These are phyloP conservation scores for Glarea lozoyensis DNA, from an alignment of 495 filamentous ascomycete genomes.

Conservation along the genomic window DNA sequence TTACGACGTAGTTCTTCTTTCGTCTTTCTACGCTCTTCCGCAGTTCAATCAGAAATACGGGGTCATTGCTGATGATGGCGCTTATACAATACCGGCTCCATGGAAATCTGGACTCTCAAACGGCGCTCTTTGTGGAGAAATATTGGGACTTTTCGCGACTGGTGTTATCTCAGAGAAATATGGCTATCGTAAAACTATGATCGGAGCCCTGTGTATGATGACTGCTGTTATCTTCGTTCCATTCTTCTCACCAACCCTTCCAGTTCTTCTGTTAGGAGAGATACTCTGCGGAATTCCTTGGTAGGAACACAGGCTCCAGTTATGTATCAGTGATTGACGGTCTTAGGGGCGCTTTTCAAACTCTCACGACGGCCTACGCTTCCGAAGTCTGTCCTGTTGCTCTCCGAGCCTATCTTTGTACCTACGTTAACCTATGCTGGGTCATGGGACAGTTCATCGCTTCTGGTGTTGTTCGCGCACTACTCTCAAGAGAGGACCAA, in stretches of 20 bases:
- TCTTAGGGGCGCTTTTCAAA: constrained; percentile 44
- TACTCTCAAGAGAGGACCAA: constrained; percentile 40
- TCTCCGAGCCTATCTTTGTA: constrained; percentile 57
- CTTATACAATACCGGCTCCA: constrained; percentile 56
- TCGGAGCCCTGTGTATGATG: constrained; percentile 52
- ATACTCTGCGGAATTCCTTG: constrained; percentile 59
- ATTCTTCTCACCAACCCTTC: constrained; percentile 63
- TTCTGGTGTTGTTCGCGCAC: constrained; percentile 50
- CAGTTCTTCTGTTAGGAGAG: constrained; percentile 58
- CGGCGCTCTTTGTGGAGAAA: constrained; percentile 53
- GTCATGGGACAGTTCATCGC: constrained; percentile 59
- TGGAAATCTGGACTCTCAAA: constrained; percentile 74
- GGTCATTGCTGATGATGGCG: constrained; percentile 36
- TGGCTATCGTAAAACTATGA: constrained; percentile 48
- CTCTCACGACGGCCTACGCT: constrained; percentile 59
- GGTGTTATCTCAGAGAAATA: constrained; percentile 65
- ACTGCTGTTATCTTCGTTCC: constrained; percentile 61
- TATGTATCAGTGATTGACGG: neutral
- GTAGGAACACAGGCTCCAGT: neutral
- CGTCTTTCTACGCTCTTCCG: constrained; percentile 42
- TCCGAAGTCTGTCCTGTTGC: constrained; percentile 58
- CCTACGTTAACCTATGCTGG: constrained; percentile 68
- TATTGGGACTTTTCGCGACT: constrained; percentile 65
- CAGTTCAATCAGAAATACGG: constrained; percentile 64
- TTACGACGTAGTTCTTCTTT: constrained; percentile 47